These are phyloP conservation scores for Colletotrichum salicis DNA, from an alignment of 2,329 filamentous ascomycete genomes.

Conservation along the genomic window DNA sequence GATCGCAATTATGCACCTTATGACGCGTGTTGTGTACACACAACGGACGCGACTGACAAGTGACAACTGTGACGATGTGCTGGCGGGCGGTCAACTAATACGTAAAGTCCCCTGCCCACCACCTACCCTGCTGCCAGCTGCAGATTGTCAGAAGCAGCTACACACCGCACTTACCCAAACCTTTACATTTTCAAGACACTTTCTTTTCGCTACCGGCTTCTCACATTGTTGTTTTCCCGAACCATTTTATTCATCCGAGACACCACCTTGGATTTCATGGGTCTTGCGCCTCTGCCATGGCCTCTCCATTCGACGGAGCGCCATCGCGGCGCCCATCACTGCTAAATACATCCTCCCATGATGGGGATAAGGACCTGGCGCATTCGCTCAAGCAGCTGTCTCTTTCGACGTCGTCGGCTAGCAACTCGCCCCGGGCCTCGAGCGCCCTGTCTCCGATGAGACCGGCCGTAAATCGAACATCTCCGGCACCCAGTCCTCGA, in stretches of 20 bases:
- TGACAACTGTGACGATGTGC: constrained; percentile 15
- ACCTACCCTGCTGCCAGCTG: constrained; percentile 19
- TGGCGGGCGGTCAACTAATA: constrained; percentile 25
- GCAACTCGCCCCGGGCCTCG: constrained; percentile 43
- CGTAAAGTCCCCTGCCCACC: constrained; percentile 23
- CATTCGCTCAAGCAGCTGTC: constrained; percentile 58
- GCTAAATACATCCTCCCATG: constrained; percentile 40
- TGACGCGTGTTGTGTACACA: constrained; percentile 30
- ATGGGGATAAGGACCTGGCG: constrained; percentile 48
- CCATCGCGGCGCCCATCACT: constrained; percentile 48
- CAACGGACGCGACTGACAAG: constrained; percentile 16
- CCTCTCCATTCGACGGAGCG: constrained; percentile 30
- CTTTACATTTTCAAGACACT: not conserved
- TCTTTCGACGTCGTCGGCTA: constrained; percentile 46
- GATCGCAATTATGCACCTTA: constrained; percentile 32
- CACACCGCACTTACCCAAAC: not conserved
- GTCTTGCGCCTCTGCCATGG: constrained; percentile 26
- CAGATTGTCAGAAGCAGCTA: constrained; percentile 23
- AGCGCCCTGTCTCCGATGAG: constrained; percentile 49
- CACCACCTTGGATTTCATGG: constrained; percentile 13
- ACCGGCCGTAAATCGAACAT: constrained; percentile 48
- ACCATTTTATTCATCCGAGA: not conserved
- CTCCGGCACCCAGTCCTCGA: constrained; percentile 51
- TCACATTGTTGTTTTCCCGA: not conserved
- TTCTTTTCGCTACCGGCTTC: not conserved